Percentiles rank a stretch among this genome's conserved stretches.
phyloP scores from a whole-genome alignment of 306 rosid genomes.

The Sesbania bispinosa region DNA sequence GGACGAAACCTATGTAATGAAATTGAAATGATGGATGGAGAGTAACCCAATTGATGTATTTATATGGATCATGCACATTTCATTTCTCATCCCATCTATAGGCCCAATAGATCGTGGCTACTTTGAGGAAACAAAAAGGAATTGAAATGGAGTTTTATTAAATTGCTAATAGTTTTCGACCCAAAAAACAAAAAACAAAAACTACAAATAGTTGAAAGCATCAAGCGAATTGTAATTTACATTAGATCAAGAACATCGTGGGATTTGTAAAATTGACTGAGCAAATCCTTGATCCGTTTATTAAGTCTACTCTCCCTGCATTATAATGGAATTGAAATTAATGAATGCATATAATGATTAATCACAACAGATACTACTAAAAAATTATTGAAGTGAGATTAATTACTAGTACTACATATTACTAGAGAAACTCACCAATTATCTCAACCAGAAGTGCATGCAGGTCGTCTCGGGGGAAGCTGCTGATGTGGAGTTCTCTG shows the following conservation, averaged over 20 bases:
- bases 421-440: slow-evolving; percentile 37
- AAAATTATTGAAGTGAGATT: not conserved
- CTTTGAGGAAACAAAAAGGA: not conserved
- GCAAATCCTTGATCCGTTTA: slow-evolving; percentile 16
- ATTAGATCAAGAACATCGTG: not conserved
- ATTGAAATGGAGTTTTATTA: slow-evolving; percentile 21
- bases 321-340: not conserved
- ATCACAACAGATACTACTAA: not conserved
- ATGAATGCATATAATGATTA: not conserved
- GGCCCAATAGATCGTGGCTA: not conserved
- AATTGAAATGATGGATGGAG: not conserved
- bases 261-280: slow-evolving; percentile 21
- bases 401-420: not conserved
- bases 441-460: slow-evolving; percentile 67
- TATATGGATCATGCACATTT: not conserved
- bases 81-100: not conserved
- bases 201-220: not conserved
- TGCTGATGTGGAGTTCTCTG: slow-evolving; percentile 92
- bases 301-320: slow-evolving; percentile 43
- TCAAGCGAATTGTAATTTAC: slow-evolving; percentile 12
- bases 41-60: not conserved
- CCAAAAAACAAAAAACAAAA: too few relatives aligned
- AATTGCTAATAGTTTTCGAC: slow-evolving; percentile 19
- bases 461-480: slow-evolving; percentile 90
- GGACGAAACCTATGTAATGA: too few relatives aligned